Base-by-base conservation (phyloP, 768 basidiomycete species). In the Termitomyces sp. region DNA sequence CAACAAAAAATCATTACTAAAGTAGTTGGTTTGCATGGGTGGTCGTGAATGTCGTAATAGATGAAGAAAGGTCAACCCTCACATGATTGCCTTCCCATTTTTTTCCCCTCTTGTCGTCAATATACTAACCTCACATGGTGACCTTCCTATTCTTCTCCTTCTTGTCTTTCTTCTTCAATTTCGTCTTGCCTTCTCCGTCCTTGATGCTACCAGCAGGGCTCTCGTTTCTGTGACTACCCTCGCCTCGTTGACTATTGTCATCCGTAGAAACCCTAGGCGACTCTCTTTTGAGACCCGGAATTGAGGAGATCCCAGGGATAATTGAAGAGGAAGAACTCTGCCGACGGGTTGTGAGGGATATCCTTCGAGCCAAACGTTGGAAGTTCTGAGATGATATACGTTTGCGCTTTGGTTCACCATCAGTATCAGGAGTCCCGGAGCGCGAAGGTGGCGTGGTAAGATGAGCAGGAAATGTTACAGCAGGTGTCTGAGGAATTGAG, bases 321-420 rank as follows among this genome's bases (percentile, higher is more conserved):
- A 81, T 77, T 8, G 76, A n/a, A n/a, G n/a, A 78, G 10, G 76
- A 79, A 32, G 76, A 79, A 37, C 78, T 80, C 58, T 81, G 79
- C 26, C 84, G 79, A 45, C 80, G 77, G 0, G 84, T 79, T 28
- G 75, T 79, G 43, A 88, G 68, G 10, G 89, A 90, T 53, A 93
- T 85, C 58, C 82, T 76, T 57, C 88, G 75, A 15, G 89, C 90
- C 37, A 93, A 65, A 17, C 88, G 80, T 66, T 90, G 88, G 76
- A 93, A 89, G 64, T 92, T 92, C 66, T 93, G 90, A 26, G 88
- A 87, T 9, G 88, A 85, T 55, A 88, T 90, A 19, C 88, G 81
- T 65, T 87, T 89, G 58, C 89, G 77, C 73, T 90, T 90, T 34
- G 82, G 82, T 63, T 89, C 89, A n/a, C 79, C 66, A 3, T 87